Conservation (phyloP, 2,329 filamentous ascomycete species). For the Pezicula carpinea region DNA sequence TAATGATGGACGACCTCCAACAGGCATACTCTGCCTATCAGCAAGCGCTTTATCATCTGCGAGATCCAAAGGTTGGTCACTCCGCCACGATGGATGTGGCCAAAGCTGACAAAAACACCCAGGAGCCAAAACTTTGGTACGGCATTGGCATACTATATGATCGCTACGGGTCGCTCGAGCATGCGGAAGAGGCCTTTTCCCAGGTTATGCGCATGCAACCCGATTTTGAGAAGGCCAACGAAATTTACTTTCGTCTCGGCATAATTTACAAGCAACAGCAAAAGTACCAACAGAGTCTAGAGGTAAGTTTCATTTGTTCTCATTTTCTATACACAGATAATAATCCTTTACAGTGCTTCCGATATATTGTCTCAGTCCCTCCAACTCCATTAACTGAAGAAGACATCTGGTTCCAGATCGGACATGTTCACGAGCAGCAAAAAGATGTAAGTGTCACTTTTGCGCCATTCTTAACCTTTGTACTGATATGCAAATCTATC, state of each 20-base stretch:
- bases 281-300: conserved; percentile 86
- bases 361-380: conserved; percentile 92
- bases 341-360: conserved; percentile 70
- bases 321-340: background rate
- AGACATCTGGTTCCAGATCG: conserved; percentile 99
- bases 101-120: conserved; percentile 13
- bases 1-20: conserved; percentile 98
- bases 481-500: conserved; percentile 26
- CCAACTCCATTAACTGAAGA: conserved; percentile 91
- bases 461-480: background rate
- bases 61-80: conserved; percentile 74
- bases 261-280: conserved; percentile 99
- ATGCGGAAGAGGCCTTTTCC: conserved; percentile 96
- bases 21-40: conserved; percentile 97
- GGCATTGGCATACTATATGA: conserved; percentile 98
- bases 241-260: conserved; percentile 97
- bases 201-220: conserved; percentile 99
- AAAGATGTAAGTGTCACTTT: conserved; percentile 74
- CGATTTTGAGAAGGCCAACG: conserved; percentile 96
- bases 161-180: conserved; percentile 90
- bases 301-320: conserved; percentile 51
- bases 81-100: conserved; percentile 3
- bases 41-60: conserved; percentile 86
- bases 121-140: conserved; percentile 98
- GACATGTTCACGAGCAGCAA: conserved; percentile 96